Percentiles rank a stretch among this genome's conserved stretches.
phyloP scores from a whole-genome alignment of 768 basidiomycete species.

The Hortiboletus flavorubellus region DNA sequence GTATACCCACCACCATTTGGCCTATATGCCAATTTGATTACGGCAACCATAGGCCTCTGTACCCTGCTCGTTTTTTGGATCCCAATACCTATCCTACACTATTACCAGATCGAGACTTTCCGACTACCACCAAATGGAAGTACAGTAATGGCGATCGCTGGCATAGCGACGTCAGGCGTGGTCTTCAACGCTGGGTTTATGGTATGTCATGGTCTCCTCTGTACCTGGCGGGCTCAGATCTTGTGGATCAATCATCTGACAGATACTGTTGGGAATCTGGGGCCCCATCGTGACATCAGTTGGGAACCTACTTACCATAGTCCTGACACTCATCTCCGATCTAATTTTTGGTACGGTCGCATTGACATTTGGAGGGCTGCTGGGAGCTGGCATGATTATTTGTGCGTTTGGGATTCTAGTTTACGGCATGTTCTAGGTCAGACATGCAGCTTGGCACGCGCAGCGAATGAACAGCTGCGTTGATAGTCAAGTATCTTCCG shows the following conservation, averaged over 20 bases:
- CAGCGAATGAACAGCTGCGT: background rate
- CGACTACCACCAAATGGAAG: conserved; percentile 50
- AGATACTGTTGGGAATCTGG: conserved; percentile 83
- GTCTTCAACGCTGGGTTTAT: conserved; percentile 85
- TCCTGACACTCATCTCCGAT: conserved; percentile 81
- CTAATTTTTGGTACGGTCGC: conserved; percentile 63
- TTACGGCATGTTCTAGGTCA: conserved; percentile 56
- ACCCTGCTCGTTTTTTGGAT: conserved; percentile 78
- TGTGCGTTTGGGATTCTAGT: conserved; percentile 78
- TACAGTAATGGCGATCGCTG: conserved; percentile 52
- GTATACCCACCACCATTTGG: conserved; percentile 73
- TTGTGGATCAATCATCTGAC: conserved; percentile 4
- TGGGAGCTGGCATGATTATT: conserved; percentile 78
- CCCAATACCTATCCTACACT: conserved; percentile 72
- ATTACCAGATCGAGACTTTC: conserved; percentile 61
- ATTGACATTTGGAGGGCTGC: conserved; percentile 66
- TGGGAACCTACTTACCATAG: conserved; percentile 91
- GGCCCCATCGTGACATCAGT: conserved; percentile 87
- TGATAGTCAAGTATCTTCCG: background rate
- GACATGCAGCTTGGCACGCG: background rate
- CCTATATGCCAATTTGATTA: conserved; percentile 79
- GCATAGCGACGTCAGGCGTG: conserved; percentile 69
- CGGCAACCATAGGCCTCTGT: conserved; percentile 72
- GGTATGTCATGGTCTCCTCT: conserved; percentile 41
- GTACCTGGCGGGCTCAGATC: background rate